These are phyloP conservation scores for Leccinellum rugosiceps DNA, from an alignment of 768 basidiomycete genomes.

Conservation along the genomic window DNA sequence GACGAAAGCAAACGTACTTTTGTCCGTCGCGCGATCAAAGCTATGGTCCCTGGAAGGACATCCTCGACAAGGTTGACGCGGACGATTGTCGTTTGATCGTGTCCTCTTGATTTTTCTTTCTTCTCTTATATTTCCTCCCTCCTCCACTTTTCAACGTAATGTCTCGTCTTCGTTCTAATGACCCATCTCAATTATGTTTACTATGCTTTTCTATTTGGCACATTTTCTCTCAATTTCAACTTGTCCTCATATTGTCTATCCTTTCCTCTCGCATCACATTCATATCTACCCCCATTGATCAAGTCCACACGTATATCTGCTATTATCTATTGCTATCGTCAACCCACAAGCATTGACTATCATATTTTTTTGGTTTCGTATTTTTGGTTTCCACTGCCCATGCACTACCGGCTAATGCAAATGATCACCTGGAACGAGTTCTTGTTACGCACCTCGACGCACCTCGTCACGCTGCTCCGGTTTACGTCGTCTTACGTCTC, in stretches of 20 bases:
- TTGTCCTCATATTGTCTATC: constrained; percentile 26
- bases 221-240: constrained; percentile 12
- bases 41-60: constrained; percentile 67
- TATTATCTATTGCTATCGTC: constrained; percentile 36
- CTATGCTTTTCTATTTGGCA: constrained; percentile 13
- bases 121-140: neutral
- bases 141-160: neutral
- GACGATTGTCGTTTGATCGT: constrained; percentile 23
- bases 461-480: constrained; percentile 14
- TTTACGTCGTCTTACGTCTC: neutral
- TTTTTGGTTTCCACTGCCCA: neutral
- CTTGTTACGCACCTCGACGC: constrained; percentile 11
- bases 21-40: constrained; percentile 71
- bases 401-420: constrained; percentile 4
- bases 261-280: constrained; percentile 9
- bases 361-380: neutral
- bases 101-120: neutral
- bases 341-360: constrained; percentile 13
- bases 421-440: constrained; percentile 15
- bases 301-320: constrained; percentile 19
- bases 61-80: constrained; percentile 50
- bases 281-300: neutral
- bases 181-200: constrained; percentile 6
- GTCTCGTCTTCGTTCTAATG: constrained; percentile 17
- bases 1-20: constrained; percentile 44